phyloP scores from a whole-genome alignment of 2,329 filamentous ascomycete species.

The Xylaria sp. region DNA sequence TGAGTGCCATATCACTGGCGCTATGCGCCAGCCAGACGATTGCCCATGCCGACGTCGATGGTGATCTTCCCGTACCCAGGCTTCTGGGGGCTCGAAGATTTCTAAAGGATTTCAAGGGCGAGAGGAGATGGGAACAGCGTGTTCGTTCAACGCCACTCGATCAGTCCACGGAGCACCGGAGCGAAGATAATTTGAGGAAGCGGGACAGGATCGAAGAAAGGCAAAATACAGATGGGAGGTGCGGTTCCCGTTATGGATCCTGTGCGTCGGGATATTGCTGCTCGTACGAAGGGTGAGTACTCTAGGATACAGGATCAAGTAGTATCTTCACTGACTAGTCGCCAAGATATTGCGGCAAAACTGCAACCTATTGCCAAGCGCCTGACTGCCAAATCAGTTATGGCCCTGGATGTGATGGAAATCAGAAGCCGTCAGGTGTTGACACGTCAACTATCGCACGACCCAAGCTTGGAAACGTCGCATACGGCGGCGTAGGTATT shows the following conservation, averaged over 20 bases:
- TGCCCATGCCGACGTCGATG: constrained; percentile 34
- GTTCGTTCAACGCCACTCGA: constrained; percentile 11
- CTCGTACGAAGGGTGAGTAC: constrained; percentile 41
- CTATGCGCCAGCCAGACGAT: constrained; percentile 35
- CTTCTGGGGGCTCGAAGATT: constrained; percentile 39
- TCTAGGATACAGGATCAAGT: background rate
- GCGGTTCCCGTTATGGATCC: constrained; percentile 34
- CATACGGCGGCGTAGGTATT: constrained; percentile 54
- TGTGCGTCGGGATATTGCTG: constrained; percentile 41
- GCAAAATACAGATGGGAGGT: constrained; percentile 36
- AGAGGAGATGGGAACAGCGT: constrained; percentile 34
- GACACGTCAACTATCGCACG: constrained; percentile 53
- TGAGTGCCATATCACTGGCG: constrained; percentile 32
- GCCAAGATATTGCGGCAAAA: constrained; percentile 39
- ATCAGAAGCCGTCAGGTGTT: constrained; percentile 50
- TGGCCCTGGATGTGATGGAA: constrained; percentile 55
- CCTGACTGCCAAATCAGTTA: constrained; percentile 48
- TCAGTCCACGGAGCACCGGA: constrained; percentile 14
- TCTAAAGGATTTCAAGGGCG: constrained; percentile 34
- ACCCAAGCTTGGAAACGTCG: constrained; percentile 53
- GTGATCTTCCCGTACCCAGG: constrained; percentile 31
- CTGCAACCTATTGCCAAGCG: constrained; percentile 37
- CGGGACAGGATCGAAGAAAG: constrained; percentile 31
- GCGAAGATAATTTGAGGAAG: constrained; percentile 19
- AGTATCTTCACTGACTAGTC: constrained; percentile 23